phyloP scores from a whole-genome alignment of 495 filamentous ascomycete genomes.

The Chaetomidium leptoderma region DNA sequence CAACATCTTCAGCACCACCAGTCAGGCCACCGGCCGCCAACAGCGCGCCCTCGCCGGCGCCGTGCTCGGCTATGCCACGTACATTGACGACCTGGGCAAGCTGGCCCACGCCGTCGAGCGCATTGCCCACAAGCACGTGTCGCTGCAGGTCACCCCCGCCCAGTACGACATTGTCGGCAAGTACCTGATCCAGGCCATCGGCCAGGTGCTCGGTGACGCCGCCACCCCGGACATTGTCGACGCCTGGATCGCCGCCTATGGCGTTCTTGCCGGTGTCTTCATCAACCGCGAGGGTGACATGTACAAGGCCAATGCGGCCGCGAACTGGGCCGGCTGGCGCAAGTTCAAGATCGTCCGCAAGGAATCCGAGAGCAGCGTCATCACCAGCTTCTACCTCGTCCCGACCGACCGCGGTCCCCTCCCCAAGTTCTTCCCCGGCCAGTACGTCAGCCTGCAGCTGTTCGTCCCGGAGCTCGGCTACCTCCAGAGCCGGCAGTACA shows the following conservation, averaged over 20 bases:
- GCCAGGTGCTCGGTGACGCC: conserved; percentile 60
- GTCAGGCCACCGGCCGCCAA: conserved; percentile 62
- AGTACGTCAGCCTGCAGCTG: conserved; percentile 62
- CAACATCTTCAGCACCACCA: conserved; percentile 63
- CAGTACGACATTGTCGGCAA: conserved; percentile 66
- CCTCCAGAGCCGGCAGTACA: conserved; percentile 66
- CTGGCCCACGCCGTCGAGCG: conserved; percentile 61
- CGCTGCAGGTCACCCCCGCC: conserved; percentile 61
- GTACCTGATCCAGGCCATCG: conserved; percentile 64
- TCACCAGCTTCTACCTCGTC: conserved; percentile 64
- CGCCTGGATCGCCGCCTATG: conserved; percentile 63
- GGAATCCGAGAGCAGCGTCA: conserved; percentile 52
- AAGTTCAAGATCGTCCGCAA: conserved; percentile 60
- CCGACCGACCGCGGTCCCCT: conserved; percentile 55
- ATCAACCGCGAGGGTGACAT: conserved; percentile 58
- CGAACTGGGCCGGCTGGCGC: conserved; percentile 60
- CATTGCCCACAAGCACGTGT: conserved; percentile 73
- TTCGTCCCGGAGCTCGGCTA: conserved; percentile 55
- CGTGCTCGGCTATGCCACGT: conserved; percentile 64
- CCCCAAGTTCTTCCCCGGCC: conserved; percentile 60
- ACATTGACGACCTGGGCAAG: conserved; percentile 65
- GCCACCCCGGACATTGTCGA: conserved; percentile 62
- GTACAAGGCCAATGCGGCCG: conserved; percentile 49
- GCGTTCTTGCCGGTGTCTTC: conserved; percentile 61
- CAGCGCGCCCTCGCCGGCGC: conserved; percentile 60